Percentiles rank a stretch among this genome's conserved stretches.
phyloP scores from a whole-genome alignment of 805 yeast genomes.

The Metschnikowia reukaufii region DNA sequence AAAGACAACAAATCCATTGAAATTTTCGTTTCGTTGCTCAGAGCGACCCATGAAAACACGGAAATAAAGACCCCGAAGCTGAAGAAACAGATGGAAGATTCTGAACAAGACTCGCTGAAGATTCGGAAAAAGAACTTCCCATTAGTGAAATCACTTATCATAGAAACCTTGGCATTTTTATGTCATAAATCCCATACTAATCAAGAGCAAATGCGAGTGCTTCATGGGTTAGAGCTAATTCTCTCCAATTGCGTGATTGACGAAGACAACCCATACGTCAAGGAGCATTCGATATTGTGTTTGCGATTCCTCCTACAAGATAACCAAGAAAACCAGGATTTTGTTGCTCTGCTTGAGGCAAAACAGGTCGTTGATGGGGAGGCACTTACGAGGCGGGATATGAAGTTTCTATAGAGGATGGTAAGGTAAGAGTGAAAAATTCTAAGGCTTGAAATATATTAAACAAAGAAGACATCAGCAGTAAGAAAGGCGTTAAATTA shows the following conservation, averaged over 20 bases:
- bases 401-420: constrained; percentile 70
- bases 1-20: constrained; percentile 40
- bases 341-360: constrained; percentile 79
- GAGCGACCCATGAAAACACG: constrained; percentile 42
- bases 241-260: constrained; percentile 84
- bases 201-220: constrained; percentile 66
- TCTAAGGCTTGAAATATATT: constrained; percentile 6
- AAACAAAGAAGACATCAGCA: not conserved
- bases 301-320: constrained; percentile 63
- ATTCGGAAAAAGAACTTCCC: constrained; percentile 45
- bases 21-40: constrained; percentile 36
- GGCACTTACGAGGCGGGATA: constrained; percentile 67
- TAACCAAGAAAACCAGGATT: constrained; percentile 69
- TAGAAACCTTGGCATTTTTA: constrained; percentile 65
- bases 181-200: constrained; percentile 49
- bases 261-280: constrained; percentile 81
- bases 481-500: too few relatives aligned
- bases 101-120: constrained; percentile 5
- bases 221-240: constrained; percentile 68
- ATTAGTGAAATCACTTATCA: constrained; percentile 59
- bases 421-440: constrained; percentile 59
- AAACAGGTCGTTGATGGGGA: constrained; percentile 57
- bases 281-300: constrained; percentile 82
- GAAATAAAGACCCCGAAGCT: constrained; percentile 9
- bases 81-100: not conserved